Percentiles rank a stretch among this genome's conserved stretches.
Conservation (phyloP, 208 protist species). For the Acanthamoeba healyi region DNA sequence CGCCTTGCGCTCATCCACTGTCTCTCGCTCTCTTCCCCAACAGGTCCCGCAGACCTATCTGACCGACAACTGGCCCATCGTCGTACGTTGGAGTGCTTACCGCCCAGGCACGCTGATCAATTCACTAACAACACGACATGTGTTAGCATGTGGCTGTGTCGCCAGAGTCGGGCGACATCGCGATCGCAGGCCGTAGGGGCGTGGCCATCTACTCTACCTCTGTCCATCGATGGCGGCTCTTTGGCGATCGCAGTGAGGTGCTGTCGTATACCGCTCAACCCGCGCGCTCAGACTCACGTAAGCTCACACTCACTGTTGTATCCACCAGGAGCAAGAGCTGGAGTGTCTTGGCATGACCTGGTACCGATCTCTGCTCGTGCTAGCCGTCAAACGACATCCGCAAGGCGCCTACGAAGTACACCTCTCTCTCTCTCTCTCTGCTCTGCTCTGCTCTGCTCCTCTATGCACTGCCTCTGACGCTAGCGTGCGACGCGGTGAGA, state of each 20-base stretch:
- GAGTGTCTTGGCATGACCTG: constrained; percentile 5
- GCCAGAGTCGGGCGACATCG: neutral
- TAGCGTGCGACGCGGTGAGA: too few relatives aligned
- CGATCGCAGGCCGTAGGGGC: constrained; percentile 8
- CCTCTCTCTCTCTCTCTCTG: too few relatives aligned
- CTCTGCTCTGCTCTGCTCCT: too few relatives aligned
- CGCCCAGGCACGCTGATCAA: too few relatives aligned
- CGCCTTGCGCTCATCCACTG: neutral
- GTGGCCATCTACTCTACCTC: constrained; percentile 21
- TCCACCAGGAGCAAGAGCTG: constrained; percentile 34
- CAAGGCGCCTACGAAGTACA: constrained; percentile 11
- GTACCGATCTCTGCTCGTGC: constrained; percentile 18
- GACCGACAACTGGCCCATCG: constrained; percentile 51
- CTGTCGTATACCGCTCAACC: neutral
- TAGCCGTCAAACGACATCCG: constrained; percentile 5
- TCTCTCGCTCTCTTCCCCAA: neutral
- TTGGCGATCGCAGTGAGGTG: constrained; percentile 61
- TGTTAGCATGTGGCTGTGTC: constrained; percentile 51
- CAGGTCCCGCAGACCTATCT: constrained; percentile 37
- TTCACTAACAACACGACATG: too few relatives aligned
- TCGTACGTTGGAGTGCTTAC: neutral
- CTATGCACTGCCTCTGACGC: too few relatives aligned
- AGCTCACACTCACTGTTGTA: too few relatives aligned
- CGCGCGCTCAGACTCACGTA: too few relatives aligned
- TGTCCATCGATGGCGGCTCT: constrained; percentile 27